A percentile compares a stretch with the other conserved stretches of the same genome.
Evolutionary conservation across 169 alveolate genomes (phyloP).

Genomic region (Cryptosporidium bovis): DNA sequence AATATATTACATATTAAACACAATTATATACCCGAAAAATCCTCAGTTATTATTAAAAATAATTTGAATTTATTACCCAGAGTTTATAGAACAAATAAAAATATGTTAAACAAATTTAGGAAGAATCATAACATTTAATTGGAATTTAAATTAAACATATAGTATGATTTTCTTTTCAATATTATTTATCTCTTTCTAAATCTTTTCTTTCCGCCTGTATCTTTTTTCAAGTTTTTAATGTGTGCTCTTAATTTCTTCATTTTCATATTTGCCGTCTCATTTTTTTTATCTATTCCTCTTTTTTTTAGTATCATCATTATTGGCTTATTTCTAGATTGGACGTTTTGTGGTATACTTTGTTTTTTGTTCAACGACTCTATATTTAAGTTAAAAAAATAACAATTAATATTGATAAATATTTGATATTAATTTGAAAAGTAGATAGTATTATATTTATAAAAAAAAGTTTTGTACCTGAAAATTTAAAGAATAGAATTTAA

Average conservation of each 20-base stretch:
- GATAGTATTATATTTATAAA: not conserved
- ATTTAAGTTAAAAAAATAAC: not conserved
- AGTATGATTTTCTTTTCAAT: not conserved
- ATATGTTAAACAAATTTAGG: not conserved
- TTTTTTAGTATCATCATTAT: slow-evolving; percentile 79
- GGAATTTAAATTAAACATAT: not conserved
- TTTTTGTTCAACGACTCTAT: slow-evolving; percentile 71
- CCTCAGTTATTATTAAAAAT: slow-evolving; percentile 5
- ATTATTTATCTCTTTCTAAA: slow-evolving; percentile 36
- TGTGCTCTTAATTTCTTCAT: slow-evolving; percentile 26
- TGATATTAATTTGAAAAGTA: slow-evolving; percentile 5
- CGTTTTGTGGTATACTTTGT: slow-evolving; percentile 82
- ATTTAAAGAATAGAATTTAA: slow-evolving; percentile 3
- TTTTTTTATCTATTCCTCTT: slow-evolving; percentile 33
- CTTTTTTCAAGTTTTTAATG: slow-evolving; percentile 48
- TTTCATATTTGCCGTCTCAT: slow-evolving; percentile 50
- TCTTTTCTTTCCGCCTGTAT: slow-evolving; percentile 63
- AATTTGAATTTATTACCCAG: slow-evolving; percentile 14
- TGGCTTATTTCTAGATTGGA: slow-evolving; percentile 82
- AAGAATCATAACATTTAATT: not conserved
- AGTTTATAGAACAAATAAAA: slow-evolving; percentile 43
- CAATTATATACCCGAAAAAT: slow-evolving; percentile 1
- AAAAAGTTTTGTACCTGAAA: slow-evolving; percentile 41
- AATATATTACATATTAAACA: slow-evolving; percentile 6
- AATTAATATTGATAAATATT: not conserved